Evolutionary conservation across 2,329 filamentous ascomycete species (phyloP), one percentile per base, ranked within the genome.

Genomic region (Penicillium frequentans): DNA sequence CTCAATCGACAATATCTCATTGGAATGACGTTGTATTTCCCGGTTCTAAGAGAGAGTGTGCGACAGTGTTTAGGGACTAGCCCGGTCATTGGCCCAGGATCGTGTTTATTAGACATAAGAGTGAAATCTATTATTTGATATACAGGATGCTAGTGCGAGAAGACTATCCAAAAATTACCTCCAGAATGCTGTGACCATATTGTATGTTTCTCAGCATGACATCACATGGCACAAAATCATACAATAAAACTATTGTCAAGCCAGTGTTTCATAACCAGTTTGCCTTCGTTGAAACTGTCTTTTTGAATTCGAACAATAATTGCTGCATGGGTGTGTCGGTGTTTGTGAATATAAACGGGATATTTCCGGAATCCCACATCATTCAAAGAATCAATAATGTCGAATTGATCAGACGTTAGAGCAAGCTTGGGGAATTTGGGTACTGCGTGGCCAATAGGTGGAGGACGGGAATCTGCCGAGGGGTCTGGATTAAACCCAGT

Each of bases 271-370:
- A 95, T 78, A 33, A 97, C 90, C 13, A 90, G 72, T 68, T 83
- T 85, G 0, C 93, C 93, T 74, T 98, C 93, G 2, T 83, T 80
- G 66, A 92, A 96, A 51, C 82, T 78, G 70, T 85, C 87, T 39
- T 89, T 84, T 56, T 73, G 73, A 60, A 81, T 84, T 37, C 93
- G 84, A 35, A 96, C 87, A 61, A 98, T 90, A 48, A 98, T 96
- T 3, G 93, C 93, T 0, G 93, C 93, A 73, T 98, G 93, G 58
- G 85, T 90, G 70, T 96, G 91, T n/a, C 81, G 77, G 54, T 86
- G 82, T 6, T 92, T 89, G 55, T 79, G 77, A 55, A 80, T 80
- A 57, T 78, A 73, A 10, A 80, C 83, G 0, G 82, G 82, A 62
- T 82, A 84, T 64, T 85, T 86, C 44, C 75, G 79, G 68, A 85